Evolutionary conservation across 768 basidiomycete species (phyloP).

Genomic region (Tremella mesenterica): DNA sequence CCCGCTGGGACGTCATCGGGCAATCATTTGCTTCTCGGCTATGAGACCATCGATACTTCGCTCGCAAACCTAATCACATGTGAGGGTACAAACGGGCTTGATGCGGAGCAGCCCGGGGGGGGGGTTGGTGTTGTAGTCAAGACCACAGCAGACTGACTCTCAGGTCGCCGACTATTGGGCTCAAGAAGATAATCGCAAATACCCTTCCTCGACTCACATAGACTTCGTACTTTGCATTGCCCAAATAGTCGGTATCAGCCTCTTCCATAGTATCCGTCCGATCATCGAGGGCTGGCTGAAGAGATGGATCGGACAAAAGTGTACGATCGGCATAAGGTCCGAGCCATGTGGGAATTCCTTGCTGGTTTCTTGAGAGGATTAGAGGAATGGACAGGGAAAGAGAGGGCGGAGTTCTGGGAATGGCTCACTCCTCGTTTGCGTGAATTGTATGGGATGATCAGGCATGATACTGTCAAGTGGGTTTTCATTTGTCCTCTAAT

Average conservation of each 20-base stretch:
- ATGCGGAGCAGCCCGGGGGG: too few species aligned
- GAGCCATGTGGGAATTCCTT: slow-evolving; percentile 73
- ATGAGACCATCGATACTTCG: too few species aligned
- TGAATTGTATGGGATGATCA: slow-evolving; percentile 62
- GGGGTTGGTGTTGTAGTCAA: too few species aligned
- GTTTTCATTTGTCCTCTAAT: slow-evolving; percentile 3
- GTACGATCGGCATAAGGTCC: slow-evolving; percentile 61
- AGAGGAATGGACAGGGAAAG: slow-evolving; percentile 67
- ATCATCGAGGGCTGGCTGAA: slow-evolving; percentile 53
- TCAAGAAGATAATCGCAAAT: slow-evolving; percentile 65
- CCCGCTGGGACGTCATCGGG: too few species aligned
- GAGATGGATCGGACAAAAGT: slow-evolving; percentile 52
- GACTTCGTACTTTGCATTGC: slow-evolving; percentile 49
- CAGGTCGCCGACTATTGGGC: slow-evolving; percentile 61
- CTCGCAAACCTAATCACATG: too few species aligned
- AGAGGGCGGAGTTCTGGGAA: slow-evolving; percentile 56
- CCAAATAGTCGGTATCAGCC: slow-evolving; percentile 68
- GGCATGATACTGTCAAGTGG: slow-evolving; percentile 61
- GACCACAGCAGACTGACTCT: too few species aligned
- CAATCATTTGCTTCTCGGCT: too few species aligned
- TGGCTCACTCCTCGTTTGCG: slow-evolving; percentile 62
- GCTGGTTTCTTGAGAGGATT: slow-evolving; percentile 69
- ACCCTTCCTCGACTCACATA: slow-evolving; percentile 39
- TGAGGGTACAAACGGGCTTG: too few species aligned
- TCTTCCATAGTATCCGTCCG: slow-evolving; percentile 57